A percentile compares a stretch with the other conserved stretches of the same genome.
These are phyloP conservation scores for Rhizophagus clarus DNA, from an alignment of 192 early-diverging fungal species.

Conservation along the genomic window DNA sequence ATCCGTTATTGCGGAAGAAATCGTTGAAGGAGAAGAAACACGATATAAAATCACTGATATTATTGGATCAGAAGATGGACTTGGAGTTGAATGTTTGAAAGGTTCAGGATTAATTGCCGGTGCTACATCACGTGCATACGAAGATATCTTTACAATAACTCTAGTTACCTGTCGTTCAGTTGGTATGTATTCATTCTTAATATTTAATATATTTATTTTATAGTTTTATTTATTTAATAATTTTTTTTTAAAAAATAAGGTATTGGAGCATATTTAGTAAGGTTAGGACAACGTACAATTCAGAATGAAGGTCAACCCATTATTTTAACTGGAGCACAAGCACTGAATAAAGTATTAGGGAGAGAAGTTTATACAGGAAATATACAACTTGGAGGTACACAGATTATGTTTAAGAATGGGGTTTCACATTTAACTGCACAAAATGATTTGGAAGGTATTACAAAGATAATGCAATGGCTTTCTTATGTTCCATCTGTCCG, in stretches of 20 bases:
- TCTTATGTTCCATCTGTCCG: constrained; percentile 81
- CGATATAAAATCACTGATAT: constrained; percentile 85
- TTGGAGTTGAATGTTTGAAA: constrained; percentile 96
- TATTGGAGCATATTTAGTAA: constrained; percentile 98
- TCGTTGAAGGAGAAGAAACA: constrained; percentile 74
- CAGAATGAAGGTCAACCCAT: constrained; percentile 99
- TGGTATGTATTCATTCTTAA: constrained; percentile 50
- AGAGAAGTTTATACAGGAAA: constrained; percentile 98
- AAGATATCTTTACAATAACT: constrained; percentile 97
- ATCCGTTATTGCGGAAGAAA: constrained; percentile 72
- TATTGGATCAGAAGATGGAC: constrained; percentile 83
- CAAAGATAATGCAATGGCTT: constrained; percentile 93
- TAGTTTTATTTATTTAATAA: background rate
- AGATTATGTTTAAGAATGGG: constrained; percentile 99
- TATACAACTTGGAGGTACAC: constrained; percentile 96
- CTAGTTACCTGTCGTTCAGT: constrained; percentile 97
- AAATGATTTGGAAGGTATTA: constrained; percentile 92
- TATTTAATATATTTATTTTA: background rate
- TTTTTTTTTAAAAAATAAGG: constrained; percentile 31
- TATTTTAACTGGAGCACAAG: constrained; percentile 95
- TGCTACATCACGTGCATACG: constrained; percentile 92
- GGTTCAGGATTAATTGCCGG: constrained; percentile 98
- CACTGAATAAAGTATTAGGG: constrained; percentile 97
- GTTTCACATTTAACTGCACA: constrained; percentile 95
- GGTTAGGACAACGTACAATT: constrained; percentile 94